These are phyloP conservation scores for Ceratobasidium theobromae DNA, from an alignment of 1,284 basidiomycete genomes.

Conservation along the genomic window DNA sequence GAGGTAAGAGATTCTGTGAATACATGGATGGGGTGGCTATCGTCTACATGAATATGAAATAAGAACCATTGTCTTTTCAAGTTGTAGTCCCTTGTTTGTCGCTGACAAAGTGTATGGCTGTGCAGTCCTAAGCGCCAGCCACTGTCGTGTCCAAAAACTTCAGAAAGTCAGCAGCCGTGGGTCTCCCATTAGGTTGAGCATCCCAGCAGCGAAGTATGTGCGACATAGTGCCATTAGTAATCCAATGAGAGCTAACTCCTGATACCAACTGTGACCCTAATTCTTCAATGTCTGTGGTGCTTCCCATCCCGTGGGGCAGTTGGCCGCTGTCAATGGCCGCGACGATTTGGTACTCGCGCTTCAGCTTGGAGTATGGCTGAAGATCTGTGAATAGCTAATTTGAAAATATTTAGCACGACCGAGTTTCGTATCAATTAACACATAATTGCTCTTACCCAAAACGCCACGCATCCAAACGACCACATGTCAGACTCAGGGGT, in stretches of 20 bases:
- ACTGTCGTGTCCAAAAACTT: neutral
- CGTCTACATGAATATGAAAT: no score
- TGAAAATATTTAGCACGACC: neutral
- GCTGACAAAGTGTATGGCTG: no score
- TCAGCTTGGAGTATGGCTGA: neutral
- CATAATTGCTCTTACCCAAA: slow-evolving; percentile 9
- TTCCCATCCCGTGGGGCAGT: neutral
- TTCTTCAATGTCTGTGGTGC: neutral
- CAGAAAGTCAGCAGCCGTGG: neutral
- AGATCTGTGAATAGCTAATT: slow-evolving; percentile 22
- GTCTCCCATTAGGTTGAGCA: neutral
- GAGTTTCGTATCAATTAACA: neutral
- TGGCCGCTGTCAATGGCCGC: neutral
- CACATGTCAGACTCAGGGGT: slow-evolving; percentile 27
- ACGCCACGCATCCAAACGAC: slow-evolving; percentile 25
- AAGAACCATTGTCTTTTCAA: no score
- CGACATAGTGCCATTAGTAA: slow-evolving; percentile 1
- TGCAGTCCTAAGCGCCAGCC: no score
- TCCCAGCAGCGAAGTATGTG: slow-evolving; percentile 15
- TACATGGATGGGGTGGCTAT: no score
- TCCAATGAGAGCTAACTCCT: slow-evolving; percentile 1
- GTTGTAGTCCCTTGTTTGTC: no score
- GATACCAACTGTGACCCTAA: neutral
- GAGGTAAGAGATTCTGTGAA: no score
- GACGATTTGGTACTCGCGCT: neutral